A percentile compares a stretch with the other conserved stretches of the same genome.
Evolutionary conservation across 2,329 filamentous ascomycete genomes (phyloP).

Genomic region (Calcarisporium arbuscula): DNA sequence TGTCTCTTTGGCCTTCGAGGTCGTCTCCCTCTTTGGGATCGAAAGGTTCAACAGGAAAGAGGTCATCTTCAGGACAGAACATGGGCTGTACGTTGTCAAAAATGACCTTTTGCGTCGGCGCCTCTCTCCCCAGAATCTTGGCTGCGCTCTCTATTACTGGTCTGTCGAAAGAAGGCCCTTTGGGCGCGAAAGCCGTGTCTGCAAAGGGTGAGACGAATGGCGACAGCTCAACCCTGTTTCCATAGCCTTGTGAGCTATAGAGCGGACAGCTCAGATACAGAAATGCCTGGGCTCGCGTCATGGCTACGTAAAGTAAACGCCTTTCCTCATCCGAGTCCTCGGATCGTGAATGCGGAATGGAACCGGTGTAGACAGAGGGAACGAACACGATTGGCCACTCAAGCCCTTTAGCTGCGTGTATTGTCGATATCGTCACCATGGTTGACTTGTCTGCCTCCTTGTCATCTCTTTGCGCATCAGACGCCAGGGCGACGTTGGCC

Average conservation of each 20-base stretch:
- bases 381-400: conserved; percentile 97
- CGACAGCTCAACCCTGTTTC: conserved; percentile 60
- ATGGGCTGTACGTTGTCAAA: conserved; percentile 46
- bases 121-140: conserved; percentile 59
- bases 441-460: conserved; percentile 49
- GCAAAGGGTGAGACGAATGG: conserved; percentile 57
- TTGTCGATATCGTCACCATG: conserved; percentile 86
- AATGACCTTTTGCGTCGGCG: conserved; percentile 51
- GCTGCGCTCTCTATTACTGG: conserved; percentile 59
- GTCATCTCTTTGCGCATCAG: conserved; percentile 64
- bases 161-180: conserved; percentile 64
- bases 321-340: conserved; percentile 86
- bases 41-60: conserved; percentile 60
- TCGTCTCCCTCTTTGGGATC: conserved; percentile 23
- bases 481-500: conserved; percentile 83
- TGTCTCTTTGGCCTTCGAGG: conserved; percentile 12
- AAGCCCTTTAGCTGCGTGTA: conserved; percentile 90
- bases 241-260: conserved; percentile 52
- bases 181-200: conserved; percentile 38
- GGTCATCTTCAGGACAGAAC: conserved; percentile 57
- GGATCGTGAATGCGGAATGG: conserved; percentile 79
- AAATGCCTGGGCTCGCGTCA: conserved; percentile 85
- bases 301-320: conserved; percentile 85
- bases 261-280: conserved; percentile 79
- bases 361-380: conserved; percentile 81